Percentiles rank a stretch among this genome's conserved stretches.
Conservation (phyloP, 768 basidiomycete genomes). For the Boletus patriciae region DNA sequence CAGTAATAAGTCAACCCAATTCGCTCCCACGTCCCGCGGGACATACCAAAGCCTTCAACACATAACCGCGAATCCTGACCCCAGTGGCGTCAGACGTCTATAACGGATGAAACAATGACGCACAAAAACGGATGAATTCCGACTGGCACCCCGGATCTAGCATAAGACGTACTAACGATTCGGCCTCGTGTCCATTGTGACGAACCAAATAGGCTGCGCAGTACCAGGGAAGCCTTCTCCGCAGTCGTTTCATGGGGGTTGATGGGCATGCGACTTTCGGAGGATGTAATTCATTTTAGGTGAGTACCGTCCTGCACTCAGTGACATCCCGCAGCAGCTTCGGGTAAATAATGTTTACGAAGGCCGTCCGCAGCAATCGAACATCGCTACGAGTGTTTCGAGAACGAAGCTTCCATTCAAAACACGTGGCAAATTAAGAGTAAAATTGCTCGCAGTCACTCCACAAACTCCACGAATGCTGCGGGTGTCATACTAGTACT, state of each 20-base stretch:
- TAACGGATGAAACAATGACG: background rate
- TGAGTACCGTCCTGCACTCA: background rate
- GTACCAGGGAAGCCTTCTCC: constrained; percentile 2
- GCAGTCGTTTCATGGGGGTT: constrained; percentile 1
- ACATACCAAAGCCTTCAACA: background rate
- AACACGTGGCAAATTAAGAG: background rate
- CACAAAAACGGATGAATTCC: background rate
- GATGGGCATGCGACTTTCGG: background rate
- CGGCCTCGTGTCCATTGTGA: too few species aligned
- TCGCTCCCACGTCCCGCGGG: background rate
- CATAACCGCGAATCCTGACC: background rate
- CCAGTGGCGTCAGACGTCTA: background rate
- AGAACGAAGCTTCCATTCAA: background rate
- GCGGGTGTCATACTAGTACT: too few species aligned
- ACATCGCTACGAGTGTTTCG: background rate
- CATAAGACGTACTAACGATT: background rate
- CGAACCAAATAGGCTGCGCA: background rate
- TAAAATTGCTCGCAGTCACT: background rate
- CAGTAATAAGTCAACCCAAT: too few species aligned
- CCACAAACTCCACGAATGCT: background rate
- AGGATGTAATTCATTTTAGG: background rate
- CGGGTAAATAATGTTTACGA: background rate
- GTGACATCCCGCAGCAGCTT: background rate
- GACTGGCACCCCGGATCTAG: background rate
- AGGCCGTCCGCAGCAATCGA: background rate